phyloP scores from a whole-genome alignment of 2,329 filamentous ascomycete species.

The Pestalotiopsis fici region DNA sequence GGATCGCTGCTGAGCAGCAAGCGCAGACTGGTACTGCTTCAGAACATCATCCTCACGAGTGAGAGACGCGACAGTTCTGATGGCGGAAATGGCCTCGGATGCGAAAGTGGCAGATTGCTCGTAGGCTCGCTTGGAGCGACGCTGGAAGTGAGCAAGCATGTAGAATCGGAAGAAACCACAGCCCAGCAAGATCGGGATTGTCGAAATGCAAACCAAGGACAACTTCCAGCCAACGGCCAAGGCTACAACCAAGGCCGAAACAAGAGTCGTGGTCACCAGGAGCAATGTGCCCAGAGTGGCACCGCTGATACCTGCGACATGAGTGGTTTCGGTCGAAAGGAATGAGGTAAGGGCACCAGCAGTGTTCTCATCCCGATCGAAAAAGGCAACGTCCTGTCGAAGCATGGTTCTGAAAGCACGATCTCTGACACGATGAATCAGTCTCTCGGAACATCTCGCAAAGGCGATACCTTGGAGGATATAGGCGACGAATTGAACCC shows the following conservation, averaged over 20 bases:
- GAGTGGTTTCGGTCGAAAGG: conserved; percentile 85
- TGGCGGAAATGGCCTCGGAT: conserved; percentile 90
- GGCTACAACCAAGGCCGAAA: conserved; percentile 70
- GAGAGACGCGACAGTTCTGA: conserved; percentile 88
- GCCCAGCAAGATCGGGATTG: conserved; percentile 73
- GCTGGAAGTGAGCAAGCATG: conserved; percentile 78
- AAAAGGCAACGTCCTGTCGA: conserved; percentile 90
- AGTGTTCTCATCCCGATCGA: conserved; percentile 86
- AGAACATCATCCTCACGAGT: conserved; percentile 85
- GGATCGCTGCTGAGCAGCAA: conserved; percentile 65
- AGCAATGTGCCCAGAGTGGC: conserved; percentile 85
- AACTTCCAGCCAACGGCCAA: conserved; percentile 87
- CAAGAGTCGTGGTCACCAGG: conserved; percentile 76
- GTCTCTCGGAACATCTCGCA: conserved; percentile 81
- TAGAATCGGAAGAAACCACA: conserved; percentile 90
- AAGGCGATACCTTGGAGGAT: conserved; percentile 71
- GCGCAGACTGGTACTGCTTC: conserved; percentile 65
- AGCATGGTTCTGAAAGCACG: conserved; percentile 84
- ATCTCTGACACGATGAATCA: conserved; percentile 82
- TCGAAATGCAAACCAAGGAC: conserved; percentile 77
- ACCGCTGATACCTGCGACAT: conserved; percentile 85
- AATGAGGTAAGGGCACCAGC: conserved; percentile 87
- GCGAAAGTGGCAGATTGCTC: conserved; percentile 82
- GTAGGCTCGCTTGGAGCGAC: conserved; percentile 78
- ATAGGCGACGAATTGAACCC: conserved; percentile 72